Conservation (phyloP, 257 asterid species). For the Ajuga chamaepitys region DNA sequence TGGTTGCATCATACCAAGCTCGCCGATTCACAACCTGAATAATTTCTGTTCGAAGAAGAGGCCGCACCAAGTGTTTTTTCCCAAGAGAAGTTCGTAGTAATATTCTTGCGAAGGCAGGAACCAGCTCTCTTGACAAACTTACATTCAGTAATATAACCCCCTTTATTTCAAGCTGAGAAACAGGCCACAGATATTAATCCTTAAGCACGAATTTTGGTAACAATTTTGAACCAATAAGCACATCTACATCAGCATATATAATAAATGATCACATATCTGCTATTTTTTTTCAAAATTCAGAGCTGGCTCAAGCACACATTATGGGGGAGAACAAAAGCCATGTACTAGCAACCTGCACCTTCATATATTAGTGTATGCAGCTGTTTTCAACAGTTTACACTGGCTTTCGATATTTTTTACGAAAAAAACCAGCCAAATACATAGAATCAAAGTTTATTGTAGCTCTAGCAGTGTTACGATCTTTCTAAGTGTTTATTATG, state of each 20-base stretch:
- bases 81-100: conserved; percentile 81
- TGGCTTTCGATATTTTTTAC: not conserved
- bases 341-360: not conserved
- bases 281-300: not conserved
- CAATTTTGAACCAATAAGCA: not conserved
- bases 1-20: conserved; percentile 92
- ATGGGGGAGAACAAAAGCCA: not conserved
- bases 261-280: not conserved
- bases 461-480: not conserved
- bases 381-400: not conserved
- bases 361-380: not conserved
- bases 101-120: conserved; percentile 90
- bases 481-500: not conserved
- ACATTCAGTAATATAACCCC: conserved; percentile 69
- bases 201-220: conserved; percentile 11
- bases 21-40: conserved; percentile 89
- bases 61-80: conserved; percentile 80
- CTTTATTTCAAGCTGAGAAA: conserved; percentile 70
- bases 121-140: conserved; percentile 84
- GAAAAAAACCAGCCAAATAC: no score
- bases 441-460: no score
- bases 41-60: conserved; percentile 83
- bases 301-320: not conserved
- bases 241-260: not conserved
- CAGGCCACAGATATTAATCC: conserved; percentile 33